These are phyloP conservation scores for Populus hybrid DNA, from an alignment of 441 rosid genomes.

Conservation along the genomic window DNA sequence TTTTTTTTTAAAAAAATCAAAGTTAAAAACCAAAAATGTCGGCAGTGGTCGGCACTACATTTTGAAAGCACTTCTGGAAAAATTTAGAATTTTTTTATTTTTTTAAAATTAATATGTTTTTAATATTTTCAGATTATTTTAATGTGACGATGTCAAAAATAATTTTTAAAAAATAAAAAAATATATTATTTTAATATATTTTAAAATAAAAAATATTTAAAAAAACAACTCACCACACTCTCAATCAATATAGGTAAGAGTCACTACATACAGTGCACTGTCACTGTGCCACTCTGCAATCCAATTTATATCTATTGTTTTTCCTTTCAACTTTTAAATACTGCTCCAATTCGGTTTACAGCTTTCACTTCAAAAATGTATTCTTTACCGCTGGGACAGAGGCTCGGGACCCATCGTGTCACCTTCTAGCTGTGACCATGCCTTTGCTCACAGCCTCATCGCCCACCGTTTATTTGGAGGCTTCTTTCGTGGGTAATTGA, in stretches of 20 bases:
- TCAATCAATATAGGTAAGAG: too few relatives aligned
- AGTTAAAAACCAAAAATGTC: too few relatives aligned
- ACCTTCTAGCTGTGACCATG: slow-evolving; percentile 26
- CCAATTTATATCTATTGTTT: slow-evolving; percentile 32
- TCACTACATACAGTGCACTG: slow-evolving; percentile 27
- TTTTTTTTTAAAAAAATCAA: too few relatives aligned
- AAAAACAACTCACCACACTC: too few relatives aligned
- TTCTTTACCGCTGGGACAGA: not conserved
- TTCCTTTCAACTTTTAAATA: slow-evolving; percentile 29
- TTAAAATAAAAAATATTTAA: too few relatives aligned
- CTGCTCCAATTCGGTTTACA: slow-evolving; percentile 16
- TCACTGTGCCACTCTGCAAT: slow-evolving; percentile 38
- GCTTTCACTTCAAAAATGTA: slow-evolving; percentile 13
- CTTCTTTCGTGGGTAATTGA: slow-evolving; percentile 22
- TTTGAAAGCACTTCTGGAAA: accelerated
- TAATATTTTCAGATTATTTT: too few relatives aligned
- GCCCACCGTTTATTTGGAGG: slow-evolving; percentile 32
- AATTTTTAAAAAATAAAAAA: too few relatives aligned
- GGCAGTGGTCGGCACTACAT: accelerated
- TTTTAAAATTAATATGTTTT: too few relatives aligned
- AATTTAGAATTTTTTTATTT: too few relatives aligned
- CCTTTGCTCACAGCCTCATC: slow-evolving; percentile 35
- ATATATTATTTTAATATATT: too few relatives aligned
- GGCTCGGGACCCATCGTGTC: not conserved
- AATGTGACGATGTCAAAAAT: accelerated